Percentiles rank a stretch among this genome's conserved stretches.
Evolutionary conservation across 179 eudicot genomes (phyloP).

Genomic region (Amaranthus tricolor): DNA sequence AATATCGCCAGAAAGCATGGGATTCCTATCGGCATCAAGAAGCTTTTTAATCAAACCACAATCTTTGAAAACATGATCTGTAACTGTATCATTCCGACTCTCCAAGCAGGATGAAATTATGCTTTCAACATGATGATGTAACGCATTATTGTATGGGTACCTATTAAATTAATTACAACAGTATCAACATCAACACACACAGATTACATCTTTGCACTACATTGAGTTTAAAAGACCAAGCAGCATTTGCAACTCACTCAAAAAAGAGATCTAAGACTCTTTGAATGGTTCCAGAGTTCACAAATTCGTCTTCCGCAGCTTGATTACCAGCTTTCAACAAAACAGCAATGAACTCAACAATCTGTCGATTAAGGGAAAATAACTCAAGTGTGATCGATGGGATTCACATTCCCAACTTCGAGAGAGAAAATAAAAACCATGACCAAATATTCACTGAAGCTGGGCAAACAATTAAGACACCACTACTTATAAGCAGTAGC

Average conservation of each 20-base stretch:
- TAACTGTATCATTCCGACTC: slow-evolving; percentile 54
- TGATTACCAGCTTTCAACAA: slow-evolving; percentile 80
- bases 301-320: slow-evolving; percentile 76
- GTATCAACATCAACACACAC: slow-evolving; percentile 5
- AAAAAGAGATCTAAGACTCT: slow-evolving; percentile 82
- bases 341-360: slow-evolving; percentile 92
- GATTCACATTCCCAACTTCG: not conserved
- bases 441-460: not conserved
- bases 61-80: slow-evolving; percentile 67
- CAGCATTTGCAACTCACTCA: slow-evolving; percentile 58
- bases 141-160: slow-evolving; percentile 88
- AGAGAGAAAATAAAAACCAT: not conserved
- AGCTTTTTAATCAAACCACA: slow-evolving; percentile 69
- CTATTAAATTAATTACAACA: slow-evolving; percentile 33
- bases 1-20: slow-evolving; percentile 50
- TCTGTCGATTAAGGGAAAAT: slow-evolving; percentile 34
- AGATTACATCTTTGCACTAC: slow-evolving; percentile 1
- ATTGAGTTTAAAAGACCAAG: not conserved
- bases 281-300: slow-evolving; percentile 75
- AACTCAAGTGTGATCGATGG: not conserved
- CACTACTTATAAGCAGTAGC: not conserved
- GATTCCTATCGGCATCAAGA: slow-evolving; percentile 63
- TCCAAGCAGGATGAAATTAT: slow-evolving; percentile 80
- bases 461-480: not conserved
- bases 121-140: slow-evolving; percentile 98